Percentiles rank a stretch among this genome's conserved stretches.
Conservation (phyloP, 1,284 basidiomycete species). For the Clitocybe nebularis region DNA sequence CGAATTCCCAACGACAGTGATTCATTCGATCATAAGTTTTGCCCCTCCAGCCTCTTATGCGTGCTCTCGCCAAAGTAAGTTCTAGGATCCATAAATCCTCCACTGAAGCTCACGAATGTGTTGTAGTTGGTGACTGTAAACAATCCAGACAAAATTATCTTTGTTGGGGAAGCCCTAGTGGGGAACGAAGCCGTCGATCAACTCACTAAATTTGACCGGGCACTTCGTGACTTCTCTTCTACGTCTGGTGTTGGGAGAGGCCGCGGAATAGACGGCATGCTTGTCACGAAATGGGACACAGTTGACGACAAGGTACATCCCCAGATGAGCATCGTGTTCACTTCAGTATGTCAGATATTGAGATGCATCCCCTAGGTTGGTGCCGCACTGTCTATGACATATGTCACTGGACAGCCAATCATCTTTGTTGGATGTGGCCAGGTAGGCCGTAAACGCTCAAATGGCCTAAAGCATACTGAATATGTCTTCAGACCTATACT, state of each 20-base stretch:
- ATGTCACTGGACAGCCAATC: constrained; percentile 95
- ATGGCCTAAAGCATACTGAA: constrained; percentile 12
- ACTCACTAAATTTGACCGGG: constrained; percentile 89
- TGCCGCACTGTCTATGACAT: constrained; percentile 95
- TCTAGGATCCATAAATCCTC: constrained; percentile 5
- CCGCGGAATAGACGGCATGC: constrained; percentile 93
- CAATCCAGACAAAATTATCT: constrained; percentile 92
- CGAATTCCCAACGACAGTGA: no score
- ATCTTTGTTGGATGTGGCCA: constrained; percentile 95
- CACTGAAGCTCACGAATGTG: no score
- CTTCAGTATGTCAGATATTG: not conserved
- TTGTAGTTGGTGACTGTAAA: constrained; percentile 85
- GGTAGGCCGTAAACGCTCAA: constrained; percentile 39
- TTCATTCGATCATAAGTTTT: constrained; percentile 3
- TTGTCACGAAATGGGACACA: constrained; percentile 97
- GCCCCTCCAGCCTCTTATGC: constrained; percentile 77
- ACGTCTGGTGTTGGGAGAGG: constrained; percentile 63
- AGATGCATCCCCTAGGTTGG: constrained; percentile 64
- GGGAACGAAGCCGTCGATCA: constrained; percentile 98
- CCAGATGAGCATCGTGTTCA: not conserved
- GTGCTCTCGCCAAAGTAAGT: constrained; percentile 89
- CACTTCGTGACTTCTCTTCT: constrained; percentile 84
- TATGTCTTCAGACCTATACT: constrained; percentile 79
- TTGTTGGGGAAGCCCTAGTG: constrained; percentile 94
- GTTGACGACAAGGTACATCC: constrained; percentile 83